Evolutionary conservation across 2,329 filamentous ascomycete species (phyloP).

Genomic region (Venturia pyrina): DNA sequence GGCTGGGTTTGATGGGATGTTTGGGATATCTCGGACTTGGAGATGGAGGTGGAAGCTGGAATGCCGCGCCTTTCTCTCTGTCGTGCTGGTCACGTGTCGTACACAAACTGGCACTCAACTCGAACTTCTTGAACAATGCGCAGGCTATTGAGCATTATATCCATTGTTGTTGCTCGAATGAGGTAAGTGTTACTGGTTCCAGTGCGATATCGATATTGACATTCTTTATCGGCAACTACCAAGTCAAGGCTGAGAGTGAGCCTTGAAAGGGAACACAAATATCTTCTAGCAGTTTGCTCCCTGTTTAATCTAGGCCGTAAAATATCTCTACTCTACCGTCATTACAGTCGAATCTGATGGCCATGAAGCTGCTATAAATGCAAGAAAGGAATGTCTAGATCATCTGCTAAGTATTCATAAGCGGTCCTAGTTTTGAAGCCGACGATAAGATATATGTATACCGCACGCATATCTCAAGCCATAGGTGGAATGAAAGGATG

Average conservation of each 20-base stretch:
- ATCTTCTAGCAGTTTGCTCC: no score
- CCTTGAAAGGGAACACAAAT: background rate
- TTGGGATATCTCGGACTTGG: background rate
- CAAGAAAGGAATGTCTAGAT: background rate
- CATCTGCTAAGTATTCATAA: no score
- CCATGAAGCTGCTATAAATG: no score
- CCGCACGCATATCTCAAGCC: background rate
- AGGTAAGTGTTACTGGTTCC: background rate
- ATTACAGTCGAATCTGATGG: no score
- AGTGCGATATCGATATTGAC: no score
- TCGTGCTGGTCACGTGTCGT: background rate
- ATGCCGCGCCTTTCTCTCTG: background rate
- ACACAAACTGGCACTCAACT: background rate
- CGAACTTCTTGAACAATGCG: background rate
- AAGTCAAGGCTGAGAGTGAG: background rate
- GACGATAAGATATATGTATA: background rate
- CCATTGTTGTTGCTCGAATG: background rate
- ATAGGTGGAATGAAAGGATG: background rate
- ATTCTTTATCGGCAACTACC: background rate
- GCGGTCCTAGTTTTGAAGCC: background rate
- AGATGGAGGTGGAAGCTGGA: background rate
- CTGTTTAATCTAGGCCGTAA: no score
- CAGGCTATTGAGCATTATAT: background rate
- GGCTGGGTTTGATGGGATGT: background rate
- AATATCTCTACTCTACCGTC: no score